Evolutionary conservation across 306 rosid genomes (phyloP), one percentile per base, ranked within the genome.

Genomic region (Malus sieversii): DNA sequence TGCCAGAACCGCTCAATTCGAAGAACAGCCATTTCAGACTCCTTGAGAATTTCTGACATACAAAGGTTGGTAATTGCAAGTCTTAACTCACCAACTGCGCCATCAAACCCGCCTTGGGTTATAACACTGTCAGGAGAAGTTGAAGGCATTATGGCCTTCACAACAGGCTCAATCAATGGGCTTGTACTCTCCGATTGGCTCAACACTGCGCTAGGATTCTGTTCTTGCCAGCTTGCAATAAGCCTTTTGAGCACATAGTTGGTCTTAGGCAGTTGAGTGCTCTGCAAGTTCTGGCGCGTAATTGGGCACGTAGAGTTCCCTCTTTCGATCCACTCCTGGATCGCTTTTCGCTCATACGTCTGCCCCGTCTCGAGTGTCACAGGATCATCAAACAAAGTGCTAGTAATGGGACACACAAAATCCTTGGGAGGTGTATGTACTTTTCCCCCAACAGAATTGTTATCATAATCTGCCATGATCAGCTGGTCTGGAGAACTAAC

Each of bases 281-380:
- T 88, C 48, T 90, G 93, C 82, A 94, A 84, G 77, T 82, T 82
- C 86, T 90, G 97, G 82, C 97, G 90, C 14, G 98, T 94, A 58
- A 92, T 94, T 30, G 98, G 97, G 82, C 98, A 92, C 13, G 93
- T 85, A 51, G 81, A 80, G 84, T 92, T 90, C 30, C 96, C 98
- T 77, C 90, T 84, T 61, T 87, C 89, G 52, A 92, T 85, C 98
- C 98, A 95, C 78, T 95, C 96, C 61, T 89, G 96, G 14, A 90
- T 95, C 8, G 98, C 98, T 78, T 65, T 80, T 12, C 97, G 91
- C 87, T 95, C 98, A 66, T 86, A 95, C 71, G 98, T 92, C 75
- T 95, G 97, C 32, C 97, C 98, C 9, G 97, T 95, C 84, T 95
- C 97, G 46, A 95, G 90, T 46, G 98, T 95, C 75, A 95, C 98